Base-by-base conservation (phyloP, 441 rosid species). In the Pelargonium exstipulatum region DNA sequence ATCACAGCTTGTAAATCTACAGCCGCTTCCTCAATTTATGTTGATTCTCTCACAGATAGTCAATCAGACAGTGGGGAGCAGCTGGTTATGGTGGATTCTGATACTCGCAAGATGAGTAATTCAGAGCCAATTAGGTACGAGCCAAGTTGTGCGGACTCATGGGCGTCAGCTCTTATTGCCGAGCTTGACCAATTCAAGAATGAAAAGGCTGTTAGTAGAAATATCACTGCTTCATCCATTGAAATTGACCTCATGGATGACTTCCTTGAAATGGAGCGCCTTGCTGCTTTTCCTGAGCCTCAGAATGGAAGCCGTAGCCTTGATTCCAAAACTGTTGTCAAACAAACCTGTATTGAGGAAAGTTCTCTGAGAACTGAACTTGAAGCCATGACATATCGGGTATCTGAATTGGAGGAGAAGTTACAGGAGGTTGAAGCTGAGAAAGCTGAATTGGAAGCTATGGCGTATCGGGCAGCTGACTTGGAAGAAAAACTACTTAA, bases 181-280 rank as follows among this genome's bases (percentile, higher is more conserved):
- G 85, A 78, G 64, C 81, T 71, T 9, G 65, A 73, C 69, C 80
- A 80, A 69, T 76, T 70, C 64, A 82, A 77, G 77, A 82, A 80
- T 49, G 77, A 71, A 61, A 86, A 66, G 72, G 51, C 61, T 2
- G 32, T 49, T 24, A 83, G 78, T 58, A 84, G 81, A 71, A 84
- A 82, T 24, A 51, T 79, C 0, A 78, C 79, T 81, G 73, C 76
- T 73, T 73, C 91, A 75, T 80, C 87, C 18, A 70, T 74, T 46
- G 85, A 85, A 64, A 80, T 87, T 42, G 80, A 84, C 80, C 85
- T 94, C 71, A 87, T 94, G 99, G 96, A 91, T 81, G 99, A 94
- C 78, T 94, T 94, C 80, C 88, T 94, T 18, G 99, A 94, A 83
- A 91, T 94, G 96, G 99, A 94, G 72, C 87, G 81, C 78, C 87